Evolutionary conservation across 352 stramenopile species (phyloP).

Genomic region (Phytophthora fragariaefolia): DNA sequence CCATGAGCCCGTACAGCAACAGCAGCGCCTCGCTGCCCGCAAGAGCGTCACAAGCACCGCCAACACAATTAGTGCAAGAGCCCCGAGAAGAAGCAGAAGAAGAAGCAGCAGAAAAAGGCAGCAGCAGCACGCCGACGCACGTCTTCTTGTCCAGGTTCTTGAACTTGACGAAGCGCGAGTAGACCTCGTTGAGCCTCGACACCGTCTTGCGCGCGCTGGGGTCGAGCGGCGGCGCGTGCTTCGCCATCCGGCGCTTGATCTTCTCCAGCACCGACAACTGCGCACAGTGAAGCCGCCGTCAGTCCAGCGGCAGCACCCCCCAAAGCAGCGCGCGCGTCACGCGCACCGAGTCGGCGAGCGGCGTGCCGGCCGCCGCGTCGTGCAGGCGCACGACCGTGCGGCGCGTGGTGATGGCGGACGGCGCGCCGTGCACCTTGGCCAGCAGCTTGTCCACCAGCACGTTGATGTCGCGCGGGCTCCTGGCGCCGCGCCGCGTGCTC

Average conservation of each 20-base stretch:
- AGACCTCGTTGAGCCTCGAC: constrained; percentile 72
- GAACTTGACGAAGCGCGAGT: constrained; percentile 80
- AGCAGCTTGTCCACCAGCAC: constrained; percentile 65
- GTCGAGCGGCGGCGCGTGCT: constrained; percentile 52
- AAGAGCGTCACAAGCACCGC: too few species aligned
- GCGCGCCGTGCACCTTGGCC: constrained; percentile 53
- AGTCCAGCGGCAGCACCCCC: neutral
- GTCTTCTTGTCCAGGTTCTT: constrained; percentile 80
- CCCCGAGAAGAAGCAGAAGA: neutral
- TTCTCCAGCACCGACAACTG: constrained; percentile 79
- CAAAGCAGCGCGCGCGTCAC: neutral
- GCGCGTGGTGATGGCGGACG: constrained; percentile 63
- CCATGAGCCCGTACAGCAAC: constrained; percentile 75
- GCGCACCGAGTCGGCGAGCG: constrained; percentile 49
- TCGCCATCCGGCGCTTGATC: constrained; percentile 74
- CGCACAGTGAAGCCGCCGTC: constrained; percentile 1
- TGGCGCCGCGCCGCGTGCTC: constrained; percentile 34
- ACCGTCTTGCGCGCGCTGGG: constrained; percentile 52
- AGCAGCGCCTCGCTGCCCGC: constrained; percentile 69
- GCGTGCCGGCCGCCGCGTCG: constrained; percentile 39
- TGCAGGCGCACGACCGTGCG: constrained; percentile 63
- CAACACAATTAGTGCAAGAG: constrained; percentile 3
- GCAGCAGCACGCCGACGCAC: constrained; percentile 43
- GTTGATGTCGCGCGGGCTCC: constrained; percentile 54
- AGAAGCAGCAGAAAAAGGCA: neutral